Conservation (phyloP, 2,329 filamentous ascomycete genomes). For the Colletotrichum sp. region DNA sequence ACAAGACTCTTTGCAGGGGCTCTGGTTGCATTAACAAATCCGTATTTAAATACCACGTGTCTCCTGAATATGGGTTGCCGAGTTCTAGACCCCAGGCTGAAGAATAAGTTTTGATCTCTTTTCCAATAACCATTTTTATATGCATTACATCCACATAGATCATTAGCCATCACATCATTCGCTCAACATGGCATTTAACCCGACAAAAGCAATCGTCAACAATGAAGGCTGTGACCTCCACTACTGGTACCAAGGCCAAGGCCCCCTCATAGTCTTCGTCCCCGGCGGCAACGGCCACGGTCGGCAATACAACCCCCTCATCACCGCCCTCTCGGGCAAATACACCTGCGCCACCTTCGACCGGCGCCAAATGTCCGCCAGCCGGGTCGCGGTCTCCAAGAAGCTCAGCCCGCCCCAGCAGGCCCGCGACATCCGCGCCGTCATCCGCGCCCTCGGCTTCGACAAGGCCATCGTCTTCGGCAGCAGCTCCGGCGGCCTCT, state of each 20-base stretch:
- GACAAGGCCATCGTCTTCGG: slow-evolving; percentile 31
- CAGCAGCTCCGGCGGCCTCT: slow-evolving; percentile 33
- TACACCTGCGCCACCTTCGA: slow-evolving; percentile 37
- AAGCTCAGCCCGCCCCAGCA: slow-evolving; percentile 31
- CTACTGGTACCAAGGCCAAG: slow-evolving; percentile 34
- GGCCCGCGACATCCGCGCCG: slow-evolving; percentile 32
- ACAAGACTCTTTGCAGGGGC: background rate
- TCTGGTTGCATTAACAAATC: fast-evolving
- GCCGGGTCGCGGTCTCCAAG: slow-evolving; percentile 27
- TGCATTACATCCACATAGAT: background rate
- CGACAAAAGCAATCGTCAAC: slow-evolving; percentile 24
- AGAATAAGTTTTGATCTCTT: background rate
- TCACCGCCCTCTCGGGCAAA: slow-evolving; percentile 26
- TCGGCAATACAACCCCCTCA: slow-evolving; percentile 32
- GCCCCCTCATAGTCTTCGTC: slow-evolving; percentile 34
- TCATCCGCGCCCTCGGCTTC: slow-evolving; percentile 32
- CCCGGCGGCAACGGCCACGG: slow-evolving; percentile 39
- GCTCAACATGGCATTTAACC: slow-evolving; percentile 22
- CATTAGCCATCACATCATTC: background rate
- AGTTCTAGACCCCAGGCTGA: background rate
- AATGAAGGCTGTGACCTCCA: slow-evolving; percentile 36
- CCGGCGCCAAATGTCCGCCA: slow-evolving; percentile 37
- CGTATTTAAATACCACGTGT: background rate
- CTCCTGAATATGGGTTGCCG: background rate
- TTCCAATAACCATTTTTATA: background rate